phyloP scores from a whole-genome alignment of 441 rosid genomes.

The Daphne laureola region DNA sequence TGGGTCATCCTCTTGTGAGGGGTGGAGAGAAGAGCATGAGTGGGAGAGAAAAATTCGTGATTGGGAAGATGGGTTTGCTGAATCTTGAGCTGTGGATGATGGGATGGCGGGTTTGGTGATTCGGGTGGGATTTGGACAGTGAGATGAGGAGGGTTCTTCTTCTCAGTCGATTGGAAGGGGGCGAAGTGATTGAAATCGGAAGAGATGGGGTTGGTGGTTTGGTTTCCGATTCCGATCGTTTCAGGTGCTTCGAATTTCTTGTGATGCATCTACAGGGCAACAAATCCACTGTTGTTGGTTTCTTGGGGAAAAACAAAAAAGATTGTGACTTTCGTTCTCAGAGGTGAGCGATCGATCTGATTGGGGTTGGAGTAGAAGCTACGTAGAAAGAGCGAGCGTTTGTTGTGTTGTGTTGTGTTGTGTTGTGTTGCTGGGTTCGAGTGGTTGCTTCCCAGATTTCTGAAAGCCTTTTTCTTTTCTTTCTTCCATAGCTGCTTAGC shows the following conservation, averaged over 20 bases:
- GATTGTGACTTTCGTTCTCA: too few species aligned
- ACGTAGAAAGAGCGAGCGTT: neutral
- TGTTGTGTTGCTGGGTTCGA: too few species aligned
- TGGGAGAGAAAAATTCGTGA: constrained; percentile 18
- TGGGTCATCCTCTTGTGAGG: constrained; percentile 39
- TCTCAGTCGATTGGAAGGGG: constrained; percentile 7
- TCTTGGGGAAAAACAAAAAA: neutral
- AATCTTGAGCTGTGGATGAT: constrained; percentile 2
- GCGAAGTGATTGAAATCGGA: constrained; percentile 23
- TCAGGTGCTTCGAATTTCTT: constrained; percentile 28
- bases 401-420: too few species aligned
- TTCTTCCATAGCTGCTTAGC: constrained; percentile 6
- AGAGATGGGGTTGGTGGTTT: constrained; percentile 18
- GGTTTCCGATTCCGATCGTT: constrained; percentile 34
- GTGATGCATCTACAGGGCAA: constrained; percentile 46
- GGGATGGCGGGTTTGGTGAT: constrained; percentile 17
- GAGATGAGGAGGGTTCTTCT: constrained; percentile 32
- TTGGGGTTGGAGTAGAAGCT: too few species aligned
- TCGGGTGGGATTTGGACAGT: constrained; percentile 37
- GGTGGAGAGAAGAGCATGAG: constrained; percentile 28
- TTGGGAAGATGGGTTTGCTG: constrained; percentile 14
- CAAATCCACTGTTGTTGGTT: constrained; percentile 1
- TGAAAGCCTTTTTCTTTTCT: too few species aligned
- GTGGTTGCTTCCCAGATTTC: constrained; percentile 7
- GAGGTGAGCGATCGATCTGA: too few species aligned